These are phyloP conservation scores for Papiliotrema fonsecae DNA, from an alignment of 1,284 basidiomycete genomes.

Conservation along the genomic window DNA sequence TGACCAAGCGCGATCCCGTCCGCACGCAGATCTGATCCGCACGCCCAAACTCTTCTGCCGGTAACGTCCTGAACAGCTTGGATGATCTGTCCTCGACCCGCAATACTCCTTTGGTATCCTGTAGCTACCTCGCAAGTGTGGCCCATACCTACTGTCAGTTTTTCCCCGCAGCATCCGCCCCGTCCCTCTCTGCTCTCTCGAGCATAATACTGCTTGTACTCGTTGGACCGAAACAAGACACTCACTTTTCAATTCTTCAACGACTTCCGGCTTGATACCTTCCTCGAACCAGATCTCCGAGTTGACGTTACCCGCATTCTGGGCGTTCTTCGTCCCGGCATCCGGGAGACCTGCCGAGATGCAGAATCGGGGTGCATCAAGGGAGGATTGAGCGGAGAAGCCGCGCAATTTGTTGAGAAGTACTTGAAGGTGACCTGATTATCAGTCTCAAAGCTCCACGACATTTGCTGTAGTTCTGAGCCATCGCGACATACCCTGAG, in stretches of 20 bases:
- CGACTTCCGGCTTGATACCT: slow-evolving; percentile 60
- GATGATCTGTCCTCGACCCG: slow-evolving; percentile 90
- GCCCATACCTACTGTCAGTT: slow-evolving; percentile 63
- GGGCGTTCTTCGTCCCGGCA: slow-evolving; percentile 50
- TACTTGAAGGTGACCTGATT: slow-evolving; percentile 77
- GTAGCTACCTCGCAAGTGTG: slow-evolving; percentile 66
- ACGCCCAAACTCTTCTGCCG: slow-evolving; percentile 69
- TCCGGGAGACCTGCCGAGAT: slow-evolving; percentile 79
- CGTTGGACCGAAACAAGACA: no score
- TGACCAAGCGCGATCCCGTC: slow-evolving; percentile 87
- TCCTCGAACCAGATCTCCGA: slow-evolving; percentile 86
- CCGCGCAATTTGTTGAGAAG: slow-evolving; percentile 86
- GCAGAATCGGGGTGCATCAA: slow-evolving; percentile 90
- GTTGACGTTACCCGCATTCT: slow-evolving; percentile 63
- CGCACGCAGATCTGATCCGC: slow-evolving; percentile 76
- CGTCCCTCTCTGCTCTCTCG: no score
- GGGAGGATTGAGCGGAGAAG: slow-evolving; percentile 67
- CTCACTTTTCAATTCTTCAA: slow-evolving; percentile 61
- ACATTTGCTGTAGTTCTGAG: background rate
- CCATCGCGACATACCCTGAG: slow-evolving; percentile 28
- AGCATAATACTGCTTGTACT: no score
- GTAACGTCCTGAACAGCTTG: slow-evolving; percentile 68
- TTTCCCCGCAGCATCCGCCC: no score
- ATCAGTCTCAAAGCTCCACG: slow-evolving; percentile 1
- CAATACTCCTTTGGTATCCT: slow-evolving; percentile 62